Percentiles rank a stretch among this genome's conserved stretches.
Conservation (phyloP, 768 basidiomycete species). For the Strobilomyces echinocephalus region DNA sequence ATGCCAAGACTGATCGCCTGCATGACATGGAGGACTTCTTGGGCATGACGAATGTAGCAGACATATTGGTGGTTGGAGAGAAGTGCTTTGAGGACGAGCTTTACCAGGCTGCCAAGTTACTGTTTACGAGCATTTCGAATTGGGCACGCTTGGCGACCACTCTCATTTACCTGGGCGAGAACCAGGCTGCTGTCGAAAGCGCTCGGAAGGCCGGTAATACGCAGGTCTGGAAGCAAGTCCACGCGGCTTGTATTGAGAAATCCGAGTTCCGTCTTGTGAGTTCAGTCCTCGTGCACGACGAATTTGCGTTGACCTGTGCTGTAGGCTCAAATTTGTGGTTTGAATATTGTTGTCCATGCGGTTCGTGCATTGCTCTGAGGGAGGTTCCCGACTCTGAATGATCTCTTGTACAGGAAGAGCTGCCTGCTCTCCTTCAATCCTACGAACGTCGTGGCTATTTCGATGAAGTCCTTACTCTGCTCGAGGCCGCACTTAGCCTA, state of each 20-base stretch:
- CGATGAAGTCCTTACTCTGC: conserved; percentile 83
- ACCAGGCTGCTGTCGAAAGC: conserved; percentile 97
- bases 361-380: conserved; percentile 22
- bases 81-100: conserved; percentile 98
- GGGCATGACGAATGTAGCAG: conserved; percentile 97
- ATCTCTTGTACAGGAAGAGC: conserved; percentile 57
- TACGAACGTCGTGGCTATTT: conserved; percentile 93
- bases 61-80: conserved; percentile 94
- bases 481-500: conserved; percentile 93
- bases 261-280: conserved; percentile 84
- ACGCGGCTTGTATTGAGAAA: conserved; percentile 97
- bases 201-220: conserved; percentile 99
- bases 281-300: conserved; percentile 1
- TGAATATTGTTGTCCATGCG: conserved; percentile 95
- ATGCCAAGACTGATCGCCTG: conserved; percentile 94
- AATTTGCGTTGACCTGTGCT: conserved; percentile 1
- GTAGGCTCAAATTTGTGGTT: conserved; percentile 96
- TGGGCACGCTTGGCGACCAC: conserved; percentile 98
- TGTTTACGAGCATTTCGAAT: conserved; percentile 97
- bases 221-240: conserved; percentile 99
- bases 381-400: conserved; percentile 5
- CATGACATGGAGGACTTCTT: conserved; percentile 99
- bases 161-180: conserved; percentile 96
- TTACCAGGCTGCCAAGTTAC: conserved; percentile 92
- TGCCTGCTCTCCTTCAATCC: conserved; percentile 64